A percentile compares a stretch with the other conserved stretches of the same genome.
Conservation (phyloP, 192 early-diverging fungal genomes). For the Lobulomyces angularis region DNA sequence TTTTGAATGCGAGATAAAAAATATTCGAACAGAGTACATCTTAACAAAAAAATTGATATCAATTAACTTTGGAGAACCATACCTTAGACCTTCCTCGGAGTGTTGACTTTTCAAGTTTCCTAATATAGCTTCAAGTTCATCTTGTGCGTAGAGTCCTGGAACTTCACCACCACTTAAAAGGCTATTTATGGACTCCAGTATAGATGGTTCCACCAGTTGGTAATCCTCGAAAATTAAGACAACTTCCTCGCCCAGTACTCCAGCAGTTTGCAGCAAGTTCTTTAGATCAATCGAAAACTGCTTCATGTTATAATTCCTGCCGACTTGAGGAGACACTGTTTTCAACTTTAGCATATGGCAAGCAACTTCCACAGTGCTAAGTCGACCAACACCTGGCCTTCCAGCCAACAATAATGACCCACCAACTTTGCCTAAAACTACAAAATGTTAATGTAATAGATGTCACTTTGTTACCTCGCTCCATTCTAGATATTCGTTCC, state of each 20-base stretch:
- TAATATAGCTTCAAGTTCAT: conserved; percentile 37
- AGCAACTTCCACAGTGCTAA: conserved; percentile 20
- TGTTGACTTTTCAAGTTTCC: conserved; percentile 26
- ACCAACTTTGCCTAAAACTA: conserved; percentile 30
- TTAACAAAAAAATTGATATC: too few relatives aligned
- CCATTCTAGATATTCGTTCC: conserved; percentile 24
- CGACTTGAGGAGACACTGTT: conserved; percentile 23
- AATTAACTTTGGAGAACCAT: too few relatives aligned
- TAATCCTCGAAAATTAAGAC: conserved; percentile 42
- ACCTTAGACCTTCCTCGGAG: conserved; percentile 36
- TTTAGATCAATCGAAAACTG: conserved; percentile 34
- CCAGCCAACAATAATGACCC: conserved; percentile 42
- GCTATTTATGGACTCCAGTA: conserved; percentile 41
- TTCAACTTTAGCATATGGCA: conserved; percentile 28
- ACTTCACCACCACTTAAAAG: conserved; percentile 41
- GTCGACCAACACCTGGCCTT: conserved; percentile 33
- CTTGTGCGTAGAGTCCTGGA: conserved; percentile 35
- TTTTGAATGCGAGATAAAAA: conserved; percentile 30
- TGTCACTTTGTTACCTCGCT: too few relatives aligned
- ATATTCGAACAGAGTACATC: conserved; percentile 38
- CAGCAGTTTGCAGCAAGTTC: conserved; percentile 29
- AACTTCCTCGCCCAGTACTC: conserved; percentile 21
- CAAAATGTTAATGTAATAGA: too few relatives aligned
- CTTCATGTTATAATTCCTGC: conserved; percentile 25
- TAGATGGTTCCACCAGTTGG: conserved; percentile 26